A percentile compares a stretch with the other conserved stretches of the same genome.
Evolutionary conservation across 495 filamentous ascomycete species (phyloP).

Genomic region (Diplogelasinospora grovesii): DNA sequence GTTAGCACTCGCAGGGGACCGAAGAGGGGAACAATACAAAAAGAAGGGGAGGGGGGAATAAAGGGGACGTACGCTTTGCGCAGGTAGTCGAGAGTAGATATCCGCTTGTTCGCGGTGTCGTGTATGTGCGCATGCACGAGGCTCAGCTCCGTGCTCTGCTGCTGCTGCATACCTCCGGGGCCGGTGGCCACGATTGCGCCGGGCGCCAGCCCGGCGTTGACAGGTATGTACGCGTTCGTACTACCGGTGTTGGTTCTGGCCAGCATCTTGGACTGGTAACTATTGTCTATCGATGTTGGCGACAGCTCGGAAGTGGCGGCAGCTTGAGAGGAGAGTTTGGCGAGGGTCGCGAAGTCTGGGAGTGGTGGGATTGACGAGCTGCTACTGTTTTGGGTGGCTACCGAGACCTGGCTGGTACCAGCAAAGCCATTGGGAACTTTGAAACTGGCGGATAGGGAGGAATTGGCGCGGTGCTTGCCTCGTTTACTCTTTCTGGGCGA

Average conservation of each 20-base stretch:
- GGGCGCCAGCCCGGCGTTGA: constrained; percentile 24
- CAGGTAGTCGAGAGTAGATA: constrained; percentile 92
- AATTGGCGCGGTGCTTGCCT: constrained; percentile 32
- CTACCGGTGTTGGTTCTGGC: too few relatives aligned
- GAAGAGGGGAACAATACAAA: constrained; percentile 5
- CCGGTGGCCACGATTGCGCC: constrained; percentile 25
- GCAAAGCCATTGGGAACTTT: too few relatives aligned
- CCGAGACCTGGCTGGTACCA: constrained; percentile 15
- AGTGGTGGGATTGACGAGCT: constrained; percentile 31
- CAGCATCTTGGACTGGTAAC: constrained; percentile 40
- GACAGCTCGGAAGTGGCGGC: constrained; percentile 27
- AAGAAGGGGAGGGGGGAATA: constrained; percentile 2
- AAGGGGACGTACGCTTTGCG: constrained; percentile 69
- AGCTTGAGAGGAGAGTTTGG: constrained; percentile 30
- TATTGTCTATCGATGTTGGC: constrained; percentile 29
- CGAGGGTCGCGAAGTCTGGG: constrained; percentile 28
- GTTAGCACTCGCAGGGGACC: too few relatives aligned
- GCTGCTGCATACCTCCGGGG: too few relatives aligned
- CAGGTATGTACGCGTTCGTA: constrained; percentile 24
- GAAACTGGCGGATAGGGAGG: constrained; percentile 22
- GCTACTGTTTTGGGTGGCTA: not conserved
- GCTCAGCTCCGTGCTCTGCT: constrained; percentile 32
- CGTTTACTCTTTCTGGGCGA: constrained; percentile 20
- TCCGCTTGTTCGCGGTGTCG: constrained; percentile 82
- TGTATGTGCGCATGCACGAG: constrained; percentile 73